Conservation (phyloP, 1,139 yeast species). For the Scheffersomyces cryptocercus region DNA sequence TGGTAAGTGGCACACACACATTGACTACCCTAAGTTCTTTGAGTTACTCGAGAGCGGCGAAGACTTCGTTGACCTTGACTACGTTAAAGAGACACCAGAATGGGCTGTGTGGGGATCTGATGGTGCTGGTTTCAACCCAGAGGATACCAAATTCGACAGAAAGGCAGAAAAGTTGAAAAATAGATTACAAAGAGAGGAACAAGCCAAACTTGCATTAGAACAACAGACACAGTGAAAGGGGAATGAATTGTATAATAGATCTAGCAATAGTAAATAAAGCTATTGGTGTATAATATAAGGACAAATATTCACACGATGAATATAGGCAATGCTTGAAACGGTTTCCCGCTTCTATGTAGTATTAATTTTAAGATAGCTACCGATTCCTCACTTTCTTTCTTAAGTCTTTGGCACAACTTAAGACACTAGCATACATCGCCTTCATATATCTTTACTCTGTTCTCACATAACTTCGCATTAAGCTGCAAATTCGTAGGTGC, state of each 20-base stretch:
- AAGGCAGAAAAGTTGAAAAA: constrained; percentile 63
- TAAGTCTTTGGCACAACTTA: no score
- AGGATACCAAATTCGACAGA: constrained; percentile 67
- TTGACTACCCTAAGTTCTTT: constrained; percentile 78
- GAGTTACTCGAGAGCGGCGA: constrained; percentile 63
- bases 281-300: no score
- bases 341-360: no score
- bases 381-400: no score
- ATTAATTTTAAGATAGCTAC: no score
- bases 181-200: constrained; percentile 40
- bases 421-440: no score
- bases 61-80: constrained; percentile 77
- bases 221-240: not conserved
- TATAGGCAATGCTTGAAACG: no score
- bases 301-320: no score
- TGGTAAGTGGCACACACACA: constrained; percentile 86
- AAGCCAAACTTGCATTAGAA: constrained; percentile 9
- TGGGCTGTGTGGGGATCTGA: constrained; percentile 92
- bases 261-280: no score
- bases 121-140: constrained; percentile 89
- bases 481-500: no score
- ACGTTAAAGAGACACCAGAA: constrained; percentile 75
- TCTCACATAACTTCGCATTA: no score
- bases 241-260: not conserved
- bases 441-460: no score